A percentile compares a stretch with the other conserved stretches of the same genome.
Conservation (phyloP, 441 rosid genomes). For the Adansonia rubrostipa region DNA sequence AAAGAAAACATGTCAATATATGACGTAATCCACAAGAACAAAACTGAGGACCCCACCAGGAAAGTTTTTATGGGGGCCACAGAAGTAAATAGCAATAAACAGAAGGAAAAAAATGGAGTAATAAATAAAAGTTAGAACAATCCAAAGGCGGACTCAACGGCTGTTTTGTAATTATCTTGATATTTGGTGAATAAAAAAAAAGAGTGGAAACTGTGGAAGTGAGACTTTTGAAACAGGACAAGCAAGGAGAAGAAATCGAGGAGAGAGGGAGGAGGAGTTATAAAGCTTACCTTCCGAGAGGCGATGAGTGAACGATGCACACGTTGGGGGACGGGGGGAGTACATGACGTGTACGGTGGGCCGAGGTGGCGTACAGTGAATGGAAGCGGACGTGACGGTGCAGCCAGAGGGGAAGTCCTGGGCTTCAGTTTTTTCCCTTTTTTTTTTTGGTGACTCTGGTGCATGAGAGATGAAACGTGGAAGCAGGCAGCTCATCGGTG, state of each 20-base stretch:
- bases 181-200: neutral
- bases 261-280: neutral
- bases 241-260: slow-evolving; percentile 31
- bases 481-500: neutral
- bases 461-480: slow-evolving; percentile 40
- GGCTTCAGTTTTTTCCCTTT: neutral
- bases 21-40: slow-evolving; percentile 16
- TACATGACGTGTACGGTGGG: neutral
- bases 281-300: neutral
- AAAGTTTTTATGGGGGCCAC: slow-evolving; percentile 21
- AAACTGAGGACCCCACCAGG: slow-evolving; percentile 20
- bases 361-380: neutral
- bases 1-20: neutral
- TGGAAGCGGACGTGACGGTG: neutral
- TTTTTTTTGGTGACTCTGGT: neutral
- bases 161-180: slow-evolving; percentile 28
- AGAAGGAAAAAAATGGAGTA: neutral
- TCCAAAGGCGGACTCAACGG: slow-evolving; percentile 30
- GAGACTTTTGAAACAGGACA: slow-evolving; percentile 24
- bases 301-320: neutral
- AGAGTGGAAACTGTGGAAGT: neutral
- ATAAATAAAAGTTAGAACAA: slow-evolving; percentile 22
- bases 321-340: neutral
- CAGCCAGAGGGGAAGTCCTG: neutral
- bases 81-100: neutral